Evolutionary conservation across 345 rosid species (phyloP), one percentile per base, ranked within the genome.

Genomic region (Geranium rotundifolium): DNA sequence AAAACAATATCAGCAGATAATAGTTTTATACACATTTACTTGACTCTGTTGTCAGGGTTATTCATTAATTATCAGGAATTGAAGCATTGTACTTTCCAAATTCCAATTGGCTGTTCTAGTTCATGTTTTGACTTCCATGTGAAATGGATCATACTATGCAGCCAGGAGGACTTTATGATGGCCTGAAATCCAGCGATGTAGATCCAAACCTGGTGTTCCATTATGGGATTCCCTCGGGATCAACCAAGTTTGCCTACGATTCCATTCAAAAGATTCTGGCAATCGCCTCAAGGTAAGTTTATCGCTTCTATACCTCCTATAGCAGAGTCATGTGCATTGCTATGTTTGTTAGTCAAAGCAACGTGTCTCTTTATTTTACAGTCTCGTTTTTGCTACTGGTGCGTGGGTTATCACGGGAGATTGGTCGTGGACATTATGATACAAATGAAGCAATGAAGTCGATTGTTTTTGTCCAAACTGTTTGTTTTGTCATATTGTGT

Each of bases 151-250:
- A 23, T 23, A 37, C 9, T 37, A 5, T 71, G 80, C 76, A 92
- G 98, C 83, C 86, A 23, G 90, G 78, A 72, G 92, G 80, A 64
- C 75, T 58, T 61, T 56, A 72, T 1, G 90, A 81, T 59, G 88
- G 95, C 17, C 60, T 84, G 46, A 85, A 76, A 75, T 68, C 93
- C 54, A 74, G 71, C 63, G 95, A 89, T 64, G 83, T 91, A 15
- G 95, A 91, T n/a, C 96, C 96, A 57, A 82, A 77, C 59, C 54
- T 87, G 39, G 73, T 79, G 19, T 77, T 92, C 69, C 98, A 89
- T 73, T 84, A 89, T 65, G 98, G 98, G 65, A 73, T 92, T 68
- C 96, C 96, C 19, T 75, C 88, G 23, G 85, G 86, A 60, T 81
- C 84, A 63, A 77, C 74, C 64, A 75, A 75, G 75, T 79, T 84